These are phyloP conservation scores for Aureobasidium sp. DNA, from an alignment of 2,329 filamentous ascomycete species.

Conservation along the genomic window DNA sequence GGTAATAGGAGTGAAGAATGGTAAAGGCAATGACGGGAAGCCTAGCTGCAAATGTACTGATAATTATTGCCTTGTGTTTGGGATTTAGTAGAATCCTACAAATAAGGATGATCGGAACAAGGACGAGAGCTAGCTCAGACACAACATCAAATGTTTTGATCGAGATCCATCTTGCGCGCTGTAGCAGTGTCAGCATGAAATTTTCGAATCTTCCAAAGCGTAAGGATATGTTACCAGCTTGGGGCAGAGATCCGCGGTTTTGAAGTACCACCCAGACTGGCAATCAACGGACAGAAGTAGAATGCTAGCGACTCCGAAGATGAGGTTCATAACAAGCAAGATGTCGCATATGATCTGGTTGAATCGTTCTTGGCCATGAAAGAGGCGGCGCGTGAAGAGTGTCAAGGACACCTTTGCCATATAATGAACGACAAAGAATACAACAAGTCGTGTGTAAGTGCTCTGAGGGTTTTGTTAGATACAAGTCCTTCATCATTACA, in stretches of 20 bases:
- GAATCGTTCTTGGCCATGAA: slow-evolving; percentile 8
- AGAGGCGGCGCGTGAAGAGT: slow-evolving; percentile 14
- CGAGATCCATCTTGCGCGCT: slow-evolving; percentile 8
- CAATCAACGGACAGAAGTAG: background rate
- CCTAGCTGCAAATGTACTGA: background rate
- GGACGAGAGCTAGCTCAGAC: slow-evolving; percentile 13
- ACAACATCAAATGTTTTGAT: slow-evolving; percentile 13
- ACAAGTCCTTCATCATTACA: background rate
- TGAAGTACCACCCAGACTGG: background rate
- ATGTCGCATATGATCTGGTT: slow-evolving; percentile 3
- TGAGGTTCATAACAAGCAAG: background rate
- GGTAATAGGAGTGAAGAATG: background rate
- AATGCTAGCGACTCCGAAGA: slow-evolving; percentile 2
- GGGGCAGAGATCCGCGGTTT: background rate
- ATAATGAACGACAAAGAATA: slow-evolving; percentile 11
- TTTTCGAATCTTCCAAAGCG: background rate
- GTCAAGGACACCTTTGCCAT: slow-evolving; percentile 14
- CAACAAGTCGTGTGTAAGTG: background rate
- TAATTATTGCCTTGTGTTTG: slow-evolving; percentile 8
- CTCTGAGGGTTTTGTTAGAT: background rate
- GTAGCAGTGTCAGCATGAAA: background rate
- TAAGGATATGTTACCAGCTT: background rate
- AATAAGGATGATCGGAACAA: slow-evolving; percentile 12
- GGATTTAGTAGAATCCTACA: slow-evolving; percentile 12
- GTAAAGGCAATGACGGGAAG: slow-evolving; percentile 8